Evolutionary conservation across 179 eudicot species (phyloP).

Genomic region (Beta macrorhiza): DNA sequence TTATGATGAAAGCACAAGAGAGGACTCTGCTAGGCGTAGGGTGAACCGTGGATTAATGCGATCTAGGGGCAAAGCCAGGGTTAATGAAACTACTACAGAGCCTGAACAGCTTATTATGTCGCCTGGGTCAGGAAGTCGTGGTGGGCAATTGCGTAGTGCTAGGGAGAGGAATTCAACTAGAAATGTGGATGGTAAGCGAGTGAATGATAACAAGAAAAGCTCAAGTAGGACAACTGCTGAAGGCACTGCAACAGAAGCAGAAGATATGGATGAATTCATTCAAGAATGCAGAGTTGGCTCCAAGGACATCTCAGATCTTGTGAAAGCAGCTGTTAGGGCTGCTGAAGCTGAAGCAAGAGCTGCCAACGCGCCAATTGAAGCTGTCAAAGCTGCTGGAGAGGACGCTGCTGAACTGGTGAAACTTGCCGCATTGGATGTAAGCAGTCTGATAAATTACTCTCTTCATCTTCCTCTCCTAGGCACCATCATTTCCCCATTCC

Average conservation of each 20-base stretch:
- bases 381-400: constrained; percentile 91
- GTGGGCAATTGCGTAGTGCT: constrained; percentile 48
- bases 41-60: constrained; percentile 46
- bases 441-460: neutral
- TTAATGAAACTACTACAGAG: constrained; percentile 47
- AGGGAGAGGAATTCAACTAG: constrained; percentile 46
- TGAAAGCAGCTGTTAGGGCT: constrained; percentile 82
- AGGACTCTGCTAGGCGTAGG: constrained; percentile 60
- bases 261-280: constrained; percentile 76
- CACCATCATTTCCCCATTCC: neutral
- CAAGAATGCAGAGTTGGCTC: constrained; percentile 75
- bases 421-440: constrained; percentile 87
- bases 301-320: constrained; percentile 79
- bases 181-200: constrained; percentile 48
- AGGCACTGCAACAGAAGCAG: constrained; percentile 48
- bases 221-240: constrained; percentile 38
- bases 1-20: constrained; percentile 53
- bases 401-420: constrained; percentile 98
- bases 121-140: constrained; percentile 69
- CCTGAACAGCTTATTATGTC: constrained; percentile 56
- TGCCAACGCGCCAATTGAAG: constrained; percentile 82
- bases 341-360: constrained; percentile 99
- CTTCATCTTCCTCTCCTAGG: neutral
- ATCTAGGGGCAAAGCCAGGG: constrained; percentile 56
- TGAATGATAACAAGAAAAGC: constrained; percentile 43